Percentiles rank a stretch among this genome's conserved stretches.
phyloP scores from a whole-genome alignment of 768 basidiomycete species.

The Naganishia antarctica region DNA sequence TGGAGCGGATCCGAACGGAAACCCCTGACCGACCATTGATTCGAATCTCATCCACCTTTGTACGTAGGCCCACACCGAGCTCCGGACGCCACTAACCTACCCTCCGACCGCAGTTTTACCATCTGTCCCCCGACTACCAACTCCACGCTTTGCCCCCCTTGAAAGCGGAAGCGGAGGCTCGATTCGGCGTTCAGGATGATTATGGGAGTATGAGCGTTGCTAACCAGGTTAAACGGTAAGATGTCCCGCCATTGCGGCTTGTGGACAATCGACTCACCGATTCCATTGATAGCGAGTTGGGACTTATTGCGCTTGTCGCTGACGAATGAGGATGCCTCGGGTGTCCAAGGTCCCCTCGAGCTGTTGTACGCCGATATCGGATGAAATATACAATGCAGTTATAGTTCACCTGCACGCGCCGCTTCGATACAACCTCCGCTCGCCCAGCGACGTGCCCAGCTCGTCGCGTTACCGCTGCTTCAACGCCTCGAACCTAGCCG shows the following conservation, averaged over 20 bases:
- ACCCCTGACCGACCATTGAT: constrained; percentile 75
- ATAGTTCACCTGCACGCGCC: too few species aligned
- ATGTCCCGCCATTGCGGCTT: neutral
- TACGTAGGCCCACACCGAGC: constrained; percentile 28
- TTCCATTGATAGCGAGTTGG: constrained; percentile 37
- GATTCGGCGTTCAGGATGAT: constrained; percentile 51
- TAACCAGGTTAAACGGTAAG: constrained; percentile 65
- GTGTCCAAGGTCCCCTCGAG: too few species aligned
- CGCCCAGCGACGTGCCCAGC: too few species aligned
- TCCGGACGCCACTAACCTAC: neutral
- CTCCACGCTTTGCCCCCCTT: constrained; percentile 64
- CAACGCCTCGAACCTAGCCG: constrained; percentile 29
- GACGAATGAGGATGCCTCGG: constrained; percentile 9
- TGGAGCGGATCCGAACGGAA: constrained; percentile 59
- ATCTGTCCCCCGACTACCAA: constrained; percentile 77
- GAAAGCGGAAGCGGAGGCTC: constrained; percentile 53
- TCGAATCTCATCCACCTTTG: constrained; percentile 90
- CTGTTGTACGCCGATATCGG: too few species aligned
- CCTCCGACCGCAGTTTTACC: constrained; percentile 61
- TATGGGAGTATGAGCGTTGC: constrained; percentile 82
- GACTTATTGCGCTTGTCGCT: constrained; percentile 44
- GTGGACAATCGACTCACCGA: neutral
- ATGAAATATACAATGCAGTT: too few species aligned
- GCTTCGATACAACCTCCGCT: neutral
- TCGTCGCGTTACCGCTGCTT: constrained; percentile 16